Percentiles rank a stretch among this genome's conserved stretches.
phyloP scores from a whole-genome alignment of 225 moss, liverwort and hornwort species.

The Rhytidiadelphus loreus region DNA sequence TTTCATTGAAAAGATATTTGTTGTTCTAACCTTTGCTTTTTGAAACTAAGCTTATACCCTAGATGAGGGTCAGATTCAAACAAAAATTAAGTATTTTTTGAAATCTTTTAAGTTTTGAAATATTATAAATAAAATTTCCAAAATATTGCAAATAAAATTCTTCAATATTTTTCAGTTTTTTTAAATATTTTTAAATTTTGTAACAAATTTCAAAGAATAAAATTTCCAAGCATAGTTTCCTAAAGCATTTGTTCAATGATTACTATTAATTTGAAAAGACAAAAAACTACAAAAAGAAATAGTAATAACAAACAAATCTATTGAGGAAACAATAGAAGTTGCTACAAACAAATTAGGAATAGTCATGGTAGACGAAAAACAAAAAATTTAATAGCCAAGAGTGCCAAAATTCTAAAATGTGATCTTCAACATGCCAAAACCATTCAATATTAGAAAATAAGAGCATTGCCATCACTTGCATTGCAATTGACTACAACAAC shows the following conservation, averaged over 20 bases:
- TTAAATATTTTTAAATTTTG: too few relatives aligned
- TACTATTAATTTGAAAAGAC: not conserved
- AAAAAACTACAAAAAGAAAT: not conserved
- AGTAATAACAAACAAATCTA: not conserved
- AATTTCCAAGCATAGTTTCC: not conserved
- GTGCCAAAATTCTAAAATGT: not conserved
- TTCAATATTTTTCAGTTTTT: not conserved
- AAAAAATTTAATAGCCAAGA: not conserved
- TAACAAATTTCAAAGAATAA: not conserved
- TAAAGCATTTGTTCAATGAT: not conserved
- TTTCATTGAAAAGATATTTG: not conserved
- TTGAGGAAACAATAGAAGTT: not conserved
- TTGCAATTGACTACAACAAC: too few relatives aligned
- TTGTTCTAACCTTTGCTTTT: not conserved
- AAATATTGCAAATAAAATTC: not conserved
- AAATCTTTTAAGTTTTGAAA: not conserved
- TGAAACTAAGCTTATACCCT: too few relatives aligned
- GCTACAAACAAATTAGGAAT: not conserved
- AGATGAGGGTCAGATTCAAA: too few relatives aligned
- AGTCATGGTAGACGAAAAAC: not conserved
- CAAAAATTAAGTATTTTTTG: not conserved
- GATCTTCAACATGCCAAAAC: not conserved
- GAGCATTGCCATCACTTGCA: too few relatives aligned
- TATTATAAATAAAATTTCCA: not conserved
- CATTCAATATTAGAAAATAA: not conserved